Evolutionary conservation across 208 protist genomes (phyloP).

Genomic region (Crithidia mellificae): DNA sequence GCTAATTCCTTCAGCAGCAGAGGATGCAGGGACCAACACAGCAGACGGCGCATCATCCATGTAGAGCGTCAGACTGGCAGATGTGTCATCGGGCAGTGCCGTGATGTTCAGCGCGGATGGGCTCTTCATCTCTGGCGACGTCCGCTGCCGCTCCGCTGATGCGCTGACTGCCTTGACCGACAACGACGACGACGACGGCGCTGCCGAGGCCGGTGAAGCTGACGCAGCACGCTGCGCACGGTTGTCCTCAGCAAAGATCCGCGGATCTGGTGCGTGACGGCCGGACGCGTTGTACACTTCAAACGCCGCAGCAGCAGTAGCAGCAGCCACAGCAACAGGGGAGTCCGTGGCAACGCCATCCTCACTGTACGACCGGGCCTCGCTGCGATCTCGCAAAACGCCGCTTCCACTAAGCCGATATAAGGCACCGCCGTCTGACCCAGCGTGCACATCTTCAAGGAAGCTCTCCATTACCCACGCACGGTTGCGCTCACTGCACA

Average conservation of each 20-base stretch:
- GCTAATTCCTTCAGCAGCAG: neutral
- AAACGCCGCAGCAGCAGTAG: neutral
- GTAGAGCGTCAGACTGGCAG: neutral
- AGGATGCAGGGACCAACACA: neutral
- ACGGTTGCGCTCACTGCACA: conserved; percentile 19
- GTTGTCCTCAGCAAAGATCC: conserved; percentile 7
- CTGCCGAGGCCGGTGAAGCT: too few species aligned
- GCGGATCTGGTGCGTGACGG: conserved; percentile 26
- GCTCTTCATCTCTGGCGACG: neutral
- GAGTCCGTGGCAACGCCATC: too few species aligned
- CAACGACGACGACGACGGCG: neutral
- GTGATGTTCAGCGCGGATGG: neutral
- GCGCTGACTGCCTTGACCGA: neutral
- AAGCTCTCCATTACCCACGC: conserved; percentile 6
- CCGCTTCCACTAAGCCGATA: neutral
- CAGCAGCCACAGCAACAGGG: neutral
- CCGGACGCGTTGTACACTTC: conserved; percentile 10
- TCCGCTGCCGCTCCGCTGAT: neutral
- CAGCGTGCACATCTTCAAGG: conserved; percentile 1
- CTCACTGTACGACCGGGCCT: neutral
- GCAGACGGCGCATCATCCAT: neutral
- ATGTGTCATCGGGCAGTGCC: neutral
- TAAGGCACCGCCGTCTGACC: neutral
- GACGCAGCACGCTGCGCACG: neutral
- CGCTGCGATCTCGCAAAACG: neutral